Base-by-base conservation (phyloP, 2,329 filamentous ascomycete species). In the Colletotrichum noveboracense region DNA sequence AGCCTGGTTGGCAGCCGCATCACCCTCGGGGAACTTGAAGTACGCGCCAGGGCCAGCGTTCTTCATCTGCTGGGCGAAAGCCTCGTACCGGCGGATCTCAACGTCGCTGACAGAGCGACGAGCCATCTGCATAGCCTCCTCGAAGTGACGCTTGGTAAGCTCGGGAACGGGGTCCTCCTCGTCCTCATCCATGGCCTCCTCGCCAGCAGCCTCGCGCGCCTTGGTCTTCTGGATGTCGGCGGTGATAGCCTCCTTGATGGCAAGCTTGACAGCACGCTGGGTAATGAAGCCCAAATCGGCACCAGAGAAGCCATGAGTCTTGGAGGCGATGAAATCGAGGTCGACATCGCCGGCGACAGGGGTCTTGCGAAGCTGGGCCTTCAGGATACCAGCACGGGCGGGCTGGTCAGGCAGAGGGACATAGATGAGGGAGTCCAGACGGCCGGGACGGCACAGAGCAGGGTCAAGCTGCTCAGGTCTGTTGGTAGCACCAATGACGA, bases 21-120 rank as follows among this genome's bases (percentile, higher is more conserved):
- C 89, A 24, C 81, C 85, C 76, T 90, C 89, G 36, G 94, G 96
- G 93, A 99, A 99, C 87, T 97, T 96, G 94, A 99, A 99, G 91
- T 97, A 98, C 80, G 95, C 96, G 82, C 96, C 96, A 52, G 96
- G 96, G 67, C 96, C 96, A 76, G 95, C 93, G 85, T 98, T 98
- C 94, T 99, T 99, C 96, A 99, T 97, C 85, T 96, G 96, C 89
- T 98, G 96, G 55, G 96, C 95, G 82, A 99, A 99, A 6, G 97
- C 96, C 90, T 99, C 97, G 88, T 99, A 99, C 77, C 96, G 94
- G 83, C 97, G 94, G 82, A 99, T 98, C 90, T 99, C 97, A 26
- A 98, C 96, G 80, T 99, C 97, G 73, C 92, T 96, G 80, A 99
- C 97, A 32, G 97, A 98, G 84, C 95, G 93, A 86, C 97, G 94